Percentiles rank a stretch among this genome's conserved stretches.
Evolutionary conservation across 345 rosid genomes (phyloP).

Genomic region (Eucalyptus sp.): DNA sequence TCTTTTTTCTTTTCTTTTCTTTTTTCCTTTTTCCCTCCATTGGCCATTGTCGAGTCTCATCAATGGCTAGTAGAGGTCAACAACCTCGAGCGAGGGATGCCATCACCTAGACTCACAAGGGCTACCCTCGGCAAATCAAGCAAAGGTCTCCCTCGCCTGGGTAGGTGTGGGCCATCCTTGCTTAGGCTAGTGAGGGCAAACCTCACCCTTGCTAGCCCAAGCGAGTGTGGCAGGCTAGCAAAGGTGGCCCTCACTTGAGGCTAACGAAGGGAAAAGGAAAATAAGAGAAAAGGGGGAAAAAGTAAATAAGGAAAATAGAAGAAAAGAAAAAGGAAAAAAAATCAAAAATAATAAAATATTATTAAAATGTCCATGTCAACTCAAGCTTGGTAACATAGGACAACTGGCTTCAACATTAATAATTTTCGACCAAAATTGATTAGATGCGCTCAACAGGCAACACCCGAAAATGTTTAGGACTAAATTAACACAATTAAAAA

Average conservation of each 20-base stretch:
- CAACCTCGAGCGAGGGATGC: too few species aligned
- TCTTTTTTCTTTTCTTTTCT: too few species aligned
- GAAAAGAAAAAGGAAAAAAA: accelerated
- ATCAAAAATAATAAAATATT: too few species aligned
- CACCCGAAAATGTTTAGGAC: too few species aligned
- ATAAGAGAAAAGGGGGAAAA: background rate
- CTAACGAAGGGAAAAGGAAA: background rate
- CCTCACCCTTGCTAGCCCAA: too few species aligned
- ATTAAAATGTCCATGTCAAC: too few species aligned
- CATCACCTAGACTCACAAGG: too few species aligned
- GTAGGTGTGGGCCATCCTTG: too few species aligned
- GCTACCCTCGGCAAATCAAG: accelerated
- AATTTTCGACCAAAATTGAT: too few species aligned
- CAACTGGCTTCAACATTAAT: accelerated
- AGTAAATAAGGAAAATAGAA: background rate
- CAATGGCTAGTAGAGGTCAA: background rate
- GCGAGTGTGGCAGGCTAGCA: accelerated
- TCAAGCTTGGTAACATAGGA: accelerated
- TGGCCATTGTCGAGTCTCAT: background rate
- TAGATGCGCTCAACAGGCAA: too few species aligned
- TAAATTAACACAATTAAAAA: too few species aligned
- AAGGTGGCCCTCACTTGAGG: background rate
- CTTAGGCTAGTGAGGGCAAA: too few species aligned
- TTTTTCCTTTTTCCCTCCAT: background rate
- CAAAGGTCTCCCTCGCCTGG: accelerated